A percentile compares a stretch with the other conserved stretches of the same genome.
Evolutionary conservation across 2,329 filamentous ascomycete species (phyloP).

Genomic region (Trichoderma aggressivum): DNA sequence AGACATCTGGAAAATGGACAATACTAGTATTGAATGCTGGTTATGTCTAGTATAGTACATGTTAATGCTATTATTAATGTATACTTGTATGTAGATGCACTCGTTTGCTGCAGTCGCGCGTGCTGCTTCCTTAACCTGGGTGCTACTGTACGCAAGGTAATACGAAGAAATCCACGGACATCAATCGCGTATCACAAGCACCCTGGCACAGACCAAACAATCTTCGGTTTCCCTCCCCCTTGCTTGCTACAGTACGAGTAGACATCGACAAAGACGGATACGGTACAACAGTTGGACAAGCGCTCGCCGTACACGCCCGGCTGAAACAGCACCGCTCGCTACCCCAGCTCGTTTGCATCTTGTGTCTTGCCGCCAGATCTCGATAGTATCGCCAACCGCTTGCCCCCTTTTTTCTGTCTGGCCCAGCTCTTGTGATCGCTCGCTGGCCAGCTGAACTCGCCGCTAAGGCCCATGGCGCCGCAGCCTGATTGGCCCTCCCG

Average conservation of each 20-base stretch:
- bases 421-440: conserved; percentile 6
- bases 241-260: neutral
- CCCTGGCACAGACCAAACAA: neutral
- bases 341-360: neutral
- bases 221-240: neutral
- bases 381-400: neutral
- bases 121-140: neutral
- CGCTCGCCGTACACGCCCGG: neutral
- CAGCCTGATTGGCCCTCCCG: neutral
- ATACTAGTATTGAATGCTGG: no score
- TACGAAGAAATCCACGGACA: neutral
- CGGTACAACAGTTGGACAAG: neutral
- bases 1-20: no score
- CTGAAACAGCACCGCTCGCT: neutral
- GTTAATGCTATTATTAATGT: neutral
- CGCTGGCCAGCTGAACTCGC: conserved; percentile 17
- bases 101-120: neutral
- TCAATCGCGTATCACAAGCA: neutral
- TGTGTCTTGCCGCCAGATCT: conserved; percentile 6
- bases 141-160: neutral
- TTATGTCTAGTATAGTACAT: neutral
- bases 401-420: conserved; percentile 14
- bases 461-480: conserved; percentile 2
- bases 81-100: neutral
- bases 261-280: neutral